These are phyloP conservation scores for Pezicula rhizophila DNA, from an alignment of 2,329 filamentous ascomycete species.

Conservation along the genomic window DNA sequence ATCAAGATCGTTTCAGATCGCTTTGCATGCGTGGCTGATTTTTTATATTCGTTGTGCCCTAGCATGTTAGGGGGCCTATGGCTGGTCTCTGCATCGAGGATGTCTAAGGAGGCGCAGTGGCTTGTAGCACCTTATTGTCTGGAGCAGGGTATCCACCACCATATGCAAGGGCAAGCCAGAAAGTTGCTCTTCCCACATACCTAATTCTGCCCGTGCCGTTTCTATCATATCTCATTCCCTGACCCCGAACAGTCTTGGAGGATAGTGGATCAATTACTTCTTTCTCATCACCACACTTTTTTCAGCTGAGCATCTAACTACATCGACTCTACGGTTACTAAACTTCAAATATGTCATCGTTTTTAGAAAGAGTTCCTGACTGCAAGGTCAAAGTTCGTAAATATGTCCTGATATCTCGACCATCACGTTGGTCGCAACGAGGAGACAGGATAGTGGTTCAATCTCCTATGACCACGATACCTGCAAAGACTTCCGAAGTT, in stretches of 20 bases:
- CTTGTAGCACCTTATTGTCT: background rate
- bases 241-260: too few relatives aligned
- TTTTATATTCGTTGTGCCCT: background rate
- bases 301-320: too few relatives aligned
- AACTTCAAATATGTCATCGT: slow-evolving; percentile 2
- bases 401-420: slow-evolving; percentile 15
- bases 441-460: slow-evolving; percentile 16
- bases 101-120: background rate
- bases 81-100: background rate
- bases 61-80: too few relatives aligned
- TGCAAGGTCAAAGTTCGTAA: slow-evolving; percentile 15
- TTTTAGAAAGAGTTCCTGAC: background rate
- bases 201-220: background rate
- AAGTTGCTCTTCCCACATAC: background rate
- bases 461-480: slow-evolving; percentile 14
- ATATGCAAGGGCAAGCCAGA: background rate
- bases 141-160: background rate
- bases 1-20: background rate
- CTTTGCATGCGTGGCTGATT: slow-evolving; percentile 1
- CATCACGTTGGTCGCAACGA: slow-evolving; percentile 14
- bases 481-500: slow-evolving; percentile 6
- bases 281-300: background rate
- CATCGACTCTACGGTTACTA: background rate
- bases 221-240: background rate
- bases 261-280: background rate